These are phyloP conservation scores for Trametes villosa DNA, from an alignment of 768 basidiomycete genomes.

Conservation along the genomic window DNA sequence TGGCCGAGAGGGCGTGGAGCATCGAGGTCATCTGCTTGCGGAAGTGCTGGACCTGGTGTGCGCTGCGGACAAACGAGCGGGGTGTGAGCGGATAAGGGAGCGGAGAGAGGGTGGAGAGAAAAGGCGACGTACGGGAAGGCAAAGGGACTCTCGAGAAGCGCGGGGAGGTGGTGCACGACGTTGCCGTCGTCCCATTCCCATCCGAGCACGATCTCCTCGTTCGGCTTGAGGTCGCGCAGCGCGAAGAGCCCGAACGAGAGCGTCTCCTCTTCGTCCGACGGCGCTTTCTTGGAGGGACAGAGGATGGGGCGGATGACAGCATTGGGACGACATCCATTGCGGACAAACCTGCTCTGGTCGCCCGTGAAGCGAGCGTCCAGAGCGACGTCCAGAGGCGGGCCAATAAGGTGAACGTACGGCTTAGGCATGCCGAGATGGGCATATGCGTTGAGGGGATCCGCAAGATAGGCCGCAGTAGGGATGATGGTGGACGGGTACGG, in stretches of 20 bases:
- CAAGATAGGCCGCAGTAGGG: conserved; percentile 69
- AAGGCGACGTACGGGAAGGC: conserved; percentile 56
- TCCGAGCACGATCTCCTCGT: conserved; percentile 86
- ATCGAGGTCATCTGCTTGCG: conserved; percentile 71
- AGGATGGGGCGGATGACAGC: conserved; percentile 50
- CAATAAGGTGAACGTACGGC: conserved; percentile 79
- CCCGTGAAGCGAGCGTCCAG: conserved; percentile 81
- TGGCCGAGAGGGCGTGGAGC: conserved; percentile 68
- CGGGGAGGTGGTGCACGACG: conserved; percentile 78
- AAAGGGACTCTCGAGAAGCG: conserved; percentile 60
- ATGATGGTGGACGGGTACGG: conserved; percentile 67
- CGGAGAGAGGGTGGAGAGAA: background rate
- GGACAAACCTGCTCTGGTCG: conserved; percentile 61
- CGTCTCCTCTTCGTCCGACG: conserved; percentile 32
- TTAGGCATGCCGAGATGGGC: conserved; percentile 82
- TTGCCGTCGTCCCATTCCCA: conserved; percentile 99
- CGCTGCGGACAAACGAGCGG: conserved; percentile 18
- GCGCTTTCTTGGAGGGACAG: conserved; percentile 34
- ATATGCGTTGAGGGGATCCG: conserved; percentile 87
- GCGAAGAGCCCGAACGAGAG: conserved; percentile 85
- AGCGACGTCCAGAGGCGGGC: conserved; percentile 75
- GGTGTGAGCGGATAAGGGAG: background rate
- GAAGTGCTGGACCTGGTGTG: conserved; percentile 53
- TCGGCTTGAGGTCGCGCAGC: conserved; percentile 66
- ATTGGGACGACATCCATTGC: conserved; percentile 60